phyloP scores from a whole-genome alignment of 148 eudicot genomes.

The Silene conica region DNA sequence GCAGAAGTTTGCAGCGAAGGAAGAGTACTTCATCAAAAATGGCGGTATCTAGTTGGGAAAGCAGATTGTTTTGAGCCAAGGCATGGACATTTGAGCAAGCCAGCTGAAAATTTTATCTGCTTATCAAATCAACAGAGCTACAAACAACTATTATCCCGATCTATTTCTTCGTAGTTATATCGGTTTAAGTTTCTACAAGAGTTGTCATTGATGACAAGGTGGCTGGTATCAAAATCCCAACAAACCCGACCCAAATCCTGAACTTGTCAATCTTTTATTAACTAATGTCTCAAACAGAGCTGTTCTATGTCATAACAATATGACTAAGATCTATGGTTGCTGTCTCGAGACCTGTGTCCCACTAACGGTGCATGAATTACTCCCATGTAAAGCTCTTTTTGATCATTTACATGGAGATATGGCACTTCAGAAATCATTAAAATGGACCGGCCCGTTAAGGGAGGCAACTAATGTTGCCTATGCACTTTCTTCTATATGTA shows the following conservation, averaged over 20 bases:
- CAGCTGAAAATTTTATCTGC: constrained; percentile 14
- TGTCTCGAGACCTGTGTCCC: constrained; percentile 33
- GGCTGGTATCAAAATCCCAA: constrained; percentile 6
- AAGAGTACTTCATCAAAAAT: constrained; percentile 22
- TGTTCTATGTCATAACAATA: constrained; percentile 22
- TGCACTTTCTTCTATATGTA: constrained; percentile 33
- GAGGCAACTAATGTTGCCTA: constrained; percentile 27
- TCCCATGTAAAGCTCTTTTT: constrained; percentile 19
- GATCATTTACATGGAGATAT: constrained; percentile 18
- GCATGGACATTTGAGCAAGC: constrained; percentile 3
- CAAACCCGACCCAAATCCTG: neutral
- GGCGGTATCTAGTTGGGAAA: constrained; percentile 25
- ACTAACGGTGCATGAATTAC: constrained; percentile 21
- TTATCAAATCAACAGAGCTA: constrained; percentile 18
- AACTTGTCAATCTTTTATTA: constrained; percentile 7
- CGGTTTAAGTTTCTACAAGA: constrained; percentile 15
- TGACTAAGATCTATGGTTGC: constrained; percentile 29
- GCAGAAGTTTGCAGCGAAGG: neutral
- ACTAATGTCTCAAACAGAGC: constrained; percentile 19
- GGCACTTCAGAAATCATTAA: neutral
- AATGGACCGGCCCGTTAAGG: constrained; percentile 21
- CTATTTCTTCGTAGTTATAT: constrained; percentile 6
- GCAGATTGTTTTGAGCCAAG: constrained; percentile 21
- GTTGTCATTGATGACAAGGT: constrained; percentile 21
- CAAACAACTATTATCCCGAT: constrained; percentile 19